Base-by-base conservation (phyloP, 345 rosid species). In the Adansonia digitata region DNA sequence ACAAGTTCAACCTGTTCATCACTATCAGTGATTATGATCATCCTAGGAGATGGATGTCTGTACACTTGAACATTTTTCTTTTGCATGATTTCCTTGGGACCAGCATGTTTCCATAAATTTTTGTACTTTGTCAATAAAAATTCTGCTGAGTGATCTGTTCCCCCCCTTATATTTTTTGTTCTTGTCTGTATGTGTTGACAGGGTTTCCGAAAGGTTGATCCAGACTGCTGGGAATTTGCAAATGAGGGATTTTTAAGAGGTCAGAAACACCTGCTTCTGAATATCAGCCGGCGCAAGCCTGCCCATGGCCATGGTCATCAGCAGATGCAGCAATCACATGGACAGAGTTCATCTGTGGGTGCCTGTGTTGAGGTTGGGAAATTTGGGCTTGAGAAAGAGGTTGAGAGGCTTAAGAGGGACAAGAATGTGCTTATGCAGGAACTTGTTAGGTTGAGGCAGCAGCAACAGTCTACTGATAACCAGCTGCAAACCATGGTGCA, bases 371-470 rank as follows among this genome's bases (percentile, higher is more conserved):
- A 95, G 89, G 99, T 94, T 78, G 98, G 98, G 72, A 92, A 94
- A 75, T 92, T 94, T 81, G 98, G 97, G 80, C 90, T 94, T 29
- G 95, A 88, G 84, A 97, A 92, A 83, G 98, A 94, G n/a, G 97
- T 95, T 51, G 99, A 91, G 84, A 86, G 92, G 82, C 98, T 95
- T 55, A 95, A 95, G 84, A 86, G 99, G 85, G 99, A 93, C 81
- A 95, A 91, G 85, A 91, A 95, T 76, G 97, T 93, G 79, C 97
- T 95, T 53, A 90, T 93, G 99, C 98, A 93, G 89, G 97, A 95
- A 80, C 94, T 92, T 49, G 98, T 94, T 45, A 82, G 94, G 83
- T 80, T 92, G 75, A 90, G 98, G 75, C 98, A 91, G 85, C 97
- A 95, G 79, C 99, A 95, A 81, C 99, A 93, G 79, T 67, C 93